Base-by-base conservation (phyloP, 1,284 basidiomycete species). In the Irpex rosettiformis region DNA sequence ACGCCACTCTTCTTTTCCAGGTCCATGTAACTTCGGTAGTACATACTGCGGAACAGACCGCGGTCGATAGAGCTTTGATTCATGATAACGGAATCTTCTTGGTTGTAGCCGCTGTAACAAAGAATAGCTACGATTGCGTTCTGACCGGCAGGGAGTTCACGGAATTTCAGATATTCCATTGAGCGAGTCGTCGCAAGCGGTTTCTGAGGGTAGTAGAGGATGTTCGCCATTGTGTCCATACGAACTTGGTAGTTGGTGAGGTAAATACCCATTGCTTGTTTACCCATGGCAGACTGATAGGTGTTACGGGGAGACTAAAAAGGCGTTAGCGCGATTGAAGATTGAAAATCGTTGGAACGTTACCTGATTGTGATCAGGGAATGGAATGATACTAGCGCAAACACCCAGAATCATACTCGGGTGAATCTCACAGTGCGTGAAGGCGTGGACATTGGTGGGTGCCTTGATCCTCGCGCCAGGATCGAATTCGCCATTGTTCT, bases 71-170 rank as follows among this genome's bases (percentile, higher is more conserved):
- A 97, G 64, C 91, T 94, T 76, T 99, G 96, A 74, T 99, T 99
- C 96, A 99, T 98, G 75, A 99, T 99, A 74, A 99, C 96, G 64
- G 97, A 99, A 83, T 99, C 97, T 87, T 99, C 97, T 76, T 99
- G 97, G 75, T 99, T 99, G 78, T 99, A 99, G 30, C 96, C 96
- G 66, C 95, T 98, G 77, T 99, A 99, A 70, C 96, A 98, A 55
- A 99, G 80, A 71, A 99, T 99, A 3, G 97, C 96, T 52, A 99
- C 96, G 63, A 98, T 95, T 51, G 96, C 95, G 71, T 99, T 99
- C 75, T 98, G 95, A 18, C 96, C 97, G 11, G 96, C 96, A 29
- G 96, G 96, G 49, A 99, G 82, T 71, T 99, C 96, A 67, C 95
- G 85, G 87, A 99, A 99, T 69, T 93, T 93, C 62, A 99, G 85